Percentiles rank a stretch among this genome's conserved stretches.
Evolutionary conservation across 345 rosid species (phyloP).

Genomic region (Pseudoturritis turrita): DNA sequence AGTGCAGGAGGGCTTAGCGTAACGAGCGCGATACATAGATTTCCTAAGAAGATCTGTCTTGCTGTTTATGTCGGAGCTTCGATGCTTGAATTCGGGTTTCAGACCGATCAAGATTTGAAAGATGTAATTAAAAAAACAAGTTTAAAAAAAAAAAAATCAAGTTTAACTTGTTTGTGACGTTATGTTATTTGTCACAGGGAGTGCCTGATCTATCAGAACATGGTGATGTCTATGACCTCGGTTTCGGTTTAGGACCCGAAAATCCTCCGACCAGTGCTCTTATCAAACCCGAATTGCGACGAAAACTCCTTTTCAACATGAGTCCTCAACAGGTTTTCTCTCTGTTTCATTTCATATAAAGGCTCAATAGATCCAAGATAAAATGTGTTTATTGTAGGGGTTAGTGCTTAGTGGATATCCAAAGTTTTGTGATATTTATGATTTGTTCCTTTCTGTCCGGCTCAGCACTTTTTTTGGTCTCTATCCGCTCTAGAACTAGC

Average conservation of each 20-base stretch:
- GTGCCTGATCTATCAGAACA: constrained; percentile 65
- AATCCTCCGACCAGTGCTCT: constrained; percentile 74
- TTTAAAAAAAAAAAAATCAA: not conserved
- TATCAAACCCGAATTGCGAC: constrained; percentile 51
- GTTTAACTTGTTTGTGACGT: constrained; percentile 25
- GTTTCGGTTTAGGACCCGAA: constrained; percentile 62
- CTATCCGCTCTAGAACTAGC: too few relatives aligned
- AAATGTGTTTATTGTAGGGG: not conserved
- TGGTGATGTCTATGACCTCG: constrained; percentile 66
- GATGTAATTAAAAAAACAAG: constrained; percentile 34
- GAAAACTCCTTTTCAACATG: constrained; percentile 58
- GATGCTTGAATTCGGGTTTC: constrained; percentile 63
- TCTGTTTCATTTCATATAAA: not conserved
- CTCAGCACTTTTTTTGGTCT: too few relatives aligned
- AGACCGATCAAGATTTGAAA: constrained; percentile 54
- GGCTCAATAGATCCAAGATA: not conserved
- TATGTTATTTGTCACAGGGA: constrained; percentile 47
- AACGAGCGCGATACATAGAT: constrained; percentile 55
- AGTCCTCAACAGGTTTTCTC: constrained; percentile 63
- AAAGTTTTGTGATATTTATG: too few relatives aligned
- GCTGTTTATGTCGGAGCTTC: constrained; percentile 77
- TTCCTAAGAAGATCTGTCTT: constrained; percentile 51
- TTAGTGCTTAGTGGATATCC: not conserved
- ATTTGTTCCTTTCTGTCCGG: too few relatives aligned
- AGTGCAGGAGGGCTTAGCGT: constrained; percentile 91